These are phyloP conservation scores for Cyberlindnera misumaiensis DNA, from an alignment of 805 yeast species.

Conservation along the genomic window DNA sequence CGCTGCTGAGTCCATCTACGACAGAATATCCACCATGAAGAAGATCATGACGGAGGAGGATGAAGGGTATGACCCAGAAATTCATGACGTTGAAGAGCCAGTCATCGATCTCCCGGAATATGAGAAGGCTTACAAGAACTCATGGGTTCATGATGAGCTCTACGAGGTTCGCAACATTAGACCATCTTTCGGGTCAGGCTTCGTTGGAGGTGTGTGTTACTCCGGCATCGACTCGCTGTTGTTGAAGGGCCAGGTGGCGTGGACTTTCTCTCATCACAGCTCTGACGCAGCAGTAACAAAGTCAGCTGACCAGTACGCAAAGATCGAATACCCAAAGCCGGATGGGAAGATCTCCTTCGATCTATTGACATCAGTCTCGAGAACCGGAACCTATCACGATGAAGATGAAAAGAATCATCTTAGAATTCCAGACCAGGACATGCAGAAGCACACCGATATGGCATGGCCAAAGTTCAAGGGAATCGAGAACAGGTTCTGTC, in stretches of 20 bases:
- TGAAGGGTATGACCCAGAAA: conserved; percentile 34
- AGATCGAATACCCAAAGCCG: conserved; percentile 90
- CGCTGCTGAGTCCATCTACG: conserved; percentile 82
- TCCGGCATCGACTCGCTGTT: conserved; percentile 81
- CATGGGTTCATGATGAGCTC: conserved; percentile 86
- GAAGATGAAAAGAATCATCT: conserved; percentile 92
- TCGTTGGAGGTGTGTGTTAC: conserved; percentile 73
- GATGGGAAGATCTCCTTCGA: conserved; percentile 93
- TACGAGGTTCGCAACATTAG: conserved; percentile 83
- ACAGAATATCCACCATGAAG: conserved; percentile 39
- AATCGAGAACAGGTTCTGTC: conserved; percentile 88
- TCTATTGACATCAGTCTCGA: conserved; percentile 84
- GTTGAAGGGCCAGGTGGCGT: conserved; percentile 74
- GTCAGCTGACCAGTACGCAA: conserved; percentile 56
- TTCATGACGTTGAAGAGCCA: conserved; percentile 32
- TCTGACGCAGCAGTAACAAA: conserved; percentile 72
- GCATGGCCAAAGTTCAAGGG: conserved; percentile 79
- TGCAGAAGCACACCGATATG: conserved; percentile 55
- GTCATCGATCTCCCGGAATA: conserved; percentile 50
- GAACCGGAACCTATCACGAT: conserved; percentile 95
- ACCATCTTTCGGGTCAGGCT: conserved; percentile 75
- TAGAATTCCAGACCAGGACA: conserved; percentile 56
- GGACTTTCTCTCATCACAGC: conserved; percentile 68
- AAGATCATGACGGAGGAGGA: conserved; percentile 35
- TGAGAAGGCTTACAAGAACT: conserved; percentile 56